Evolutionary conservation across 2,329 filamentous ascomycete species (phyloP).

Genomic region (Cordyceps tenuipes): DNA sequence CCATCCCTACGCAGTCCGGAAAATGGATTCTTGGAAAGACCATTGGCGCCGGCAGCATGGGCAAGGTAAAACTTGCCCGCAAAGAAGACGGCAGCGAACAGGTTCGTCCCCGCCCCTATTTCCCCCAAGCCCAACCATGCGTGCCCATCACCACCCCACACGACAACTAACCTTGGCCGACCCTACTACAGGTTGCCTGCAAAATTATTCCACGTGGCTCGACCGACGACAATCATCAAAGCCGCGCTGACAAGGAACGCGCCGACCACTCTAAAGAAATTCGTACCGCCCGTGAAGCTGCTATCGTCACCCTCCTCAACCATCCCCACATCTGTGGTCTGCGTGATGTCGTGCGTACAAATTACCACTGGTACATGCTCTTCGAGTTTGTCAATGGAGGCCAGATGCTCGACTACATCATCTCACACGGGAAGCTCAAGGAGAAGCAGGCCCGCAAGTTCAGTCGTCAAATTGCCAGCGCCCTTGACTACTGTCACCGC

Average conservation of each 20-base stretch:
- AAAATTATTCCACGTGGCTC: conserved; percentile 94
- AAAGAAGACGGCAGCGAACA: conserved; percentile 87
- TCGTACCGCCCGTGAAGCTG: conserved; percentile 86
- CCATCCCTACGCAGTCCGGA: conserved; percentile 81
- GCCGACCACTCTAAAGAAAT: conserved; percentile 96
- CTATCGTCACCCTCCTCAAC: conserved; percentile 87
- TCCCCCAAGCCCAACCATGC: not conserved
- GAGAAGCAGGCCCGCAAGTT: conserved; percentile 98
- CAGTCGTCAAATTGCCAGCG: conserved; percentile 91
- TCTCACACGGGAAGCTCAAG: conserved; percentile 93
- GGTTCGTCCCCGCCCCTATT: conserved; percentile 40
- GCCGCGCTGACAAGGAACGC: conserved; percentile 67
- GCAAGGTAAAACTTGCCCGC: conserved; percentile 92
- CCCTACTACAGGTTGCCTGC: conserved; percentile 64
- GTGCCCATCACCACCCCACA: conserved; percentile 6
- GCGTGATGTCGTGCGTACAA: conserved; percentile 88
- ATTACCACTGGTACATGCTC: conserved; percentile 99
- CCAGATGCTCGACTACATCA: conserved; percentile 99
- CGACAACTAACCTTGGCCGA: not conserved
- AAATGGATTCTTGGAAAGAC: conserved; percentile 96
- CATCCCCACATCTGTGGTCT: conserved; percentile 96
- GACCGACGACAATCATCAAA: conserved; percentile 72
- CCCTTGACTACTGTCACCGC: conserved; percentile 92
- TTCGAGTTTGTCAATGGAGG: conserved; percentile 98
- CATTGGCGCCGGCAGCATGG: conserved; percentile 96